These are phyloP conservation scores for Dryadomyces sulphureus DNA, from an alignment of 2,329 filamentous ascomycete genomes.

Conservation along the genomic window DNA sequence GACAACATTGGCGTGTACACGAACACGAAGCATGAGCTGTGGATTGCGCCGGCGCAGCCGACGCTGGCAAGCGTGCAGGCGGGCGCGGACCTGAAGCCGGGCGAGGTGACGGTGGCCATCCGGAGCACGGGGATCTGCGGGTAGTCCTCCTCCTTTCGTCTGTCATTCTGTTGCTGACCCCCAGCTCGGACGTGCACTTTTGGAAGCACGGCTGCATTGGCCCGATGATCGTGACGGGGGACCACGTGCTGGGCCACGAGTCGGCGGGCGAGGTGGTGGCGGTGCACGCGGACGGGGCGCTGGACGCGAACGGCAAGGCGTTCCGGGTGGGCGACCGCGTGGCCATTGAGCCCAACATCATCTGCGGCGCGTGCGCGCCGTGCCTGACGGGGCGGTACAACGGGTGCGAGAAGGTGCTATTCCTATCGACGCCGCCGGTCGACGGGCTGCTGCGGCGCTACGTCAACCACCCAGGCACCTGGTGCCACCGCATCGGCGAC, in stretches of 20 bases:
- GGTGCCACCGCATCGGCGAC: constrained; percentile 85
- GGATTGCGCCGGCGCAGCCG: constrained; percentile 68
- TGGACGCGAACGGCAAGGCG: constrained; percentile 50
- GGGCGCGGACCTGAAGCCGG: constrained; percentile 52
- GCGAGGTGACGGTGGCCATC: constrained; percentile 77
- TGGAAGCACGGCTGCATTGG: constrained; percentile 94
- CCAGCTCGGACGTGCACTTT: constrained; percentile 85
- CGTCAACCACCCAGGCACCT: constrained; percentile 84
- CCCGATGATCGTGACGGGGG: constrained; percentile 79
- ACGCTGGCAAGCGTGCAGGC: constrained; percentile 58
- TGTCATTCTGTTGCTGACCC: neutral
- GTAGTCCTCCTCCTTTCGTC: constrained; percentile 13
- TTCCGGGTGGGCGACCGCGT: constrained; percentile 81
- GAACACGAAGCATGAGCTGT: constrained; percentile 82
- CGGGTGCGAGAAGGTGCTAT: constrained; percentile 72
- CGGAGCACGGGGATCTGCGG: constrained; percentile 96
- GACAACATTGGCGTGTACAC: constrained; percentile 93
- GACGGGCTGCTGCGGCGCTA: constrained; percentile 79
- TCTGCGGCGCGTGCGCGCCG: constrained; percentile 80
- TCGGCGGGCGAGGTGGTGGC: constrained; percentile 75
- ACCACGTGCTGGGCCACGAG: constrained; percentile 91
- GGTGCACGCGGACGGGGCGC: constrained; percentile 36
- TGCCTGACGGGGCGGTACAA: constrained; percentile 92
- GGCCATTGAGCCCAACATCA: constrained; percentile 86
- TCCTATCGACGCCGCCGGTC: constrained; percentile 83